These are phyloP conservation scores for Rhizophagus sp. DNA, from an alignment of 192 early-diverging fungal species.

Conservation along the genomic window DNA sequence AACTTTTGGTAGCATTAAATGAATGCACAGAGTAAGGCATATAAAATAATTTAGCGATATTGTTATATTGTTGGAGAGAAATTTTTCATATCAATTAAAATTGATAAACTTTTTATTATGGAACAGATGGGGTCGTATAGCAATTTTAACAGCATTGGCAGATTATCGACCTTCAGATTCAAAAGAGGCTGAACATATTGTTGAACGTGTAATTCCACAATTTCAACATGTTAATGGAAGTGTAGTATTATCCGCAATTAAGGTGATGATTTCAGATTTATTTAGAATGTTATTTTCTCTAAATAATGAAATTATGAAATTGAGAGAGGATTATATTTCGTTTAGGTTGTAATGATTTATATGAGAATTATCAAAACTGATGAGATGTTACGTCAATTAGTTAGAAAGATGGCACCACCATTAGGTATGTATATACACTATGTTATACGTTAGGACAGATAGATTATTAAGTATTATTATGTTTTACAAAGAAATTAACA, in stretches of 20 bases:
- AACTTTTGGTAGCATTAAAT: constrained; percentile 91
- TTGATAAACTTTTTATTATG: not conserved
- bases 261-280: constrained; percentile 40
- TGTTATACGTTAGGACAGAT: not conserved
- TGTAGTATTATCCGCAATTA: constrained; percentile 90
- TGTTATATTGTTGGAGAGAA: not conserved
- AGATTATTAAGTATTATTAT: not conserved
- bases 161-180: constrained; percentile 74
- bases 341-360: constrained; percentile 74
- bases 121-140: constrained; percentile 88
- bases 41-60: not conserved
- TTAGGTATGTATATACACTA: constrained; percentile 57
- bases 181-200: constrained; percentile 85
- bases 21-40: constrained; percentile 87
- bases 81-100: not conserved
- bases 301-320: not conserved
- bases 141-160: constrained; percentile 84
- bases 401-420: constrained; percentile 93
- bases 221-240: constrained; percentile 96
- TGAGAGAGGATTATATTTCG: not conserved
- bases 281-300: not conserved
- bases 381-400: constrained; percentile 68
- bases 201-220: constrained; percentile 88
- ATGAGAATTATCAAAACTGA: constrained; percentile 67
- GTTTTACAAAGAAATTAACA: not conserved